Percentiles rank a stretch among this genome's conserved stretches.
phyloP scores from a whole-genome alignment of 768 basidiomycete genomes.

The Udeniomyces megalosporus region DNA sequence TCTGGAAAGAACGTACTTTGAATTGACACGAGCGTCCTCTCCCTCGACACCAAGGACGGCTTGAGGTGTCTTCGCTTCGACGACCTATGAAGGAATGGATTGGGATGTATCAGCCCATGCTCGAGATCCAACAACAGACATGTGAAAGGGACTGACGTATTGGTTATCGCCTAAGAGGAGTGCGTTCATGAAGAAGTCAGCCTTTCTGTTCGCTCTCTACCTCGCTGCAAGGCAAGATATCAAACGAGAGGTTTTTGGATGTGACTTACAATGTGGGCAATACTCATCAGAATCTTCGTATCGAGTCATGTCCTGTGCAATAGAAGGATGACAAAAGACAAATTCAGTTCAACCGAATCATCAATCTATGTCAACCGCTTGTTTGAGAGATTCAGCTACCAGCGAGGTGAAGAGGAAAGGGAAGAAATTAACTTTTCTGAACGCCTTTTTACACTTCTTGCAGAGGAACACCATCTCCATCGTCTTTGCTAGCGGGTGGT shows the following conservation, averaged over 20 bases:
- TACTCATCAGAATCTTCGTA: conserved; percentile 98
- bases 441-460: conserved; percentile 89
- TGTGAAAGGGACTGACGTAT: conserved; percentile 47
- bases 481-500: conserved; percentile 55
- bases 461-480: conserved; percentile 70
- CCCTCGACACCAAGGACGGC: conserved; percentile 74
- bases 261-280: conserved; percentile 94
- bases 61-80: conserved; percentile 81
- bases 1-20: conserved; percentile 42
- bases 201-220: neutral
- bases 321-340: neutral
- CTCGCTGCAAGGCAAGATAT: conserved; percentile 9
- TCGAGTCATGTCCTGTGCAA: conserved; percentile 46
- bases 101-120: neutral
- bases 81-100: conserved; percentile 39
- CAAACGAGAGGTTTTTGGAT: conserved; percentile 87
- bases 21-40: conserved; percentile 75
- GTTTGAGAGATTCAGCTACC: neutral
- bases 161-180: conserved; percentile 52
- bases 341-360: neutral
- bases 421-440: conserved; percentile 45
- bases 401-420: neutral
- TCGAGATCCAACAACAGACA: neutral
- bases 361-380: neutral
- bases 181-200: neutral